Conservation (phyloP, 2,329 filamentous ascomycete genomes). For the Trichoderma gracile region DNA sequence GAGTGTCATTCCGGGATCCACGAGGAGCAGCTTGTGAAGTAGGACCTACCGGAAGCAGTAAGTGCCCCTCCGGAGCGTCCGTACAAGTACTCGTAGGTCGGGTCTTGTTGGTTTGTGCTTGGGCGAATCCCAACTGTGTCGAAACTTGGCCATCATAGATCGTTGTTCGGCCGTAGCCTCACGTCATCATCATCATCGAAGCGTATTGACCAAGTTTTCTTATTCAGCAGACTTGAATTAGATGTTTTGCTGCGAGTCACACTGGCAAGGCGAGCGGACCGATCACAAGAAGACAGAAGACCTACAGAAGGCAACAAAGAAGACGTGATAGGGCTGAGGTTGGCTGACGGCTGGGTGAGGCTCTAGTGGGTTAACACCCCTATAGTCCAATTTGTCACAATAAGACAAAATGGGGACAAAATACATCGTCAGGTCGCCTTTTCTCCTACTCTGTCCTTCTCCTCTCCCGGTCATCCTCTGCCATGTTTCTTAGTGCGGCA, state of each 20-base stretch:
- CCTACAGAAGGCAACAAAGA: neutral
- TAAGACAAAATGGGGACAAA: neutral
- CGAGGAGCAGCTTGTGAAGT: neutral
- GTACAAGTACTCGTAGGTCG: too few species aligned
- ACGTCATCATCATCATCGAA: neutral
- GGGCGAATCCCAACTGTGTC: neutral
- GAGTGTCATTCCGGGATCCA: neutral
- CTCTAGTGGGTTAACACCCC: neutral
- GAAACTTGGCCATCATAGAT: neutral
- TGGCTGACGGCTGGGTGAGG: neutral
- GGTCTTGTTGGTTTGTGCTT: neutral
- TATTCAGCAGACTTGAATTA: neutral
- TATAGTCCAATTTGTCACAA: neutral
- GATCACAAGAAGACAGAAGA: neutral
- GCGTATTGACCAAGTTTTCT: neutral
- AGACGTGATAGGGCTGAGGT: constrained; percentile 9
- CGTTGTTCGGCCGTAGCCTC: neutral
- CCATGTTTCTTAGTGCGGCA: neutral
- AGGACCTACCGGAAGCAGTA: constrained; percentile 10
- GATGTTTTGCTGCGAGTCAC: too few species aligned
- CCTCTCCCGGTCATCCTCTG: too few species aligned
- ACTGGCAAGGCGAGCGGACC: neutral
- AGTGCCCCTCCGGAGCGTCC: constrained; percentile 8
- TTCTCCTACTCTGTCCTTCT: too few species aligned
- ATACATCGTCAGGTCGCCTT: neutral